A percentile compares a stretch with the other conserved stretches of the same genome.
Evolutionary conservation across 2,329 filamentous ascomycete genomes (phyloP).

Genomic region (Apiospora aurea): DNA sequence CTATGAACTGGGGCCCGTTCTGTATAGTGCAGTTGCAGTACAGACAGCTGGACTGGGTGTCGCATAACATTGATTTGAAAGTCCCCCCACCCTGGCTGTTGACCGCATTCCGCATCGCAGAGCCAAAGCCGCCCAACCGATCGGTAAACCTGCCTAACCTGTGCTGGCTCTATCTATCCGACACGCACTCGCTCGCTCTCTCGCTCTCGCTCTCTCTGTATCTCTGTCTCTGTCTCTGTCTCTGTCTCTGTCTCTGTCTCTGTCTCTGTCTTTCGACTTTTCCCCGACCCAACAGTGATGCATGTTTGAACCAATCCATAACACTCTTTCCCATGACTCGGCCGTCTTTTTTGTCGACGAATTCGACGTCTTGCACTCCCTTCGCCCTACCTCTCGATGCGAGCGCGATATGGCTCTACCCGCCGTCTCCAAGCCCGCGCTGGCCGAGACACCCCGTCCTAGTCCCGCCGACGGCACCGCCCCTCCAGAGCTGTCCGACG

Average conservation of each 20-base stretch:
- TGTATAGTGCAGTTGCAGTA: neutral
- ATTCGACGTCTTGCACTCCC: conserved; percentile 12
- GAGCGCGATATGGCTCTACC: conserved; percentile 10
- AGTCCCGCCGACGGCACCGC: conserved; percentile 11
- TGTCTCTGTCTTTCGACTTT: neutral
- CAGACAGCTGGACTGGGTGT: neutral
- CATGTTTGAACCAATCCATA: conserved; percentile 15
- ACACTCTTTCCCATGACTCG: conserved; percentile 16
- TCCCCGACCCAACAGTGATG: conserved; percentile 4
- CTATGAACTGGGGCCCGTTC: neutral
- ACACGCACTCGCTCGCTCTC: neutral
- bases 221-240: neutral
- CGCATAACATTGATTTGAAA: conserved; percentile 14
- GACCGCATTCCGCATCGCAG: conserved; percentile 12
- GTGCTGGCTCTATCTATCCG: conserved; percentile 1
- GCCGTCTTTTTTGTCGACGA: conserved; percentile 17
- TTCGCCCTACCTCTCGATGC: conserved; percentile 10
- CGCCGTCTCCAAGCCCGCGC: conserved; percentile 17
- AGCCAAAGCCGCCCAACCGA: conserved; percentile 18
- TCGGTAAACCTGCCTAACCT: conserved; percentile 19
- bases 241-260: neutral
- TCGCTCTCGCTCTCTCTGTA: neutral
- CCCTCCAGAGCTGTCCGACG: conserved; percentile 40
- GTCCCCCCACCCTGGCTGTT: conserved; percentile 17
- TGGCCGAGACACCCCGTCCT: conserved; percentile 19